These are phyloP conservation scores for Helminthosporium solani DNA, from an alignment of 2,329 filamentous ascomycete genomes.

Conservation along the genomic window DNA sequence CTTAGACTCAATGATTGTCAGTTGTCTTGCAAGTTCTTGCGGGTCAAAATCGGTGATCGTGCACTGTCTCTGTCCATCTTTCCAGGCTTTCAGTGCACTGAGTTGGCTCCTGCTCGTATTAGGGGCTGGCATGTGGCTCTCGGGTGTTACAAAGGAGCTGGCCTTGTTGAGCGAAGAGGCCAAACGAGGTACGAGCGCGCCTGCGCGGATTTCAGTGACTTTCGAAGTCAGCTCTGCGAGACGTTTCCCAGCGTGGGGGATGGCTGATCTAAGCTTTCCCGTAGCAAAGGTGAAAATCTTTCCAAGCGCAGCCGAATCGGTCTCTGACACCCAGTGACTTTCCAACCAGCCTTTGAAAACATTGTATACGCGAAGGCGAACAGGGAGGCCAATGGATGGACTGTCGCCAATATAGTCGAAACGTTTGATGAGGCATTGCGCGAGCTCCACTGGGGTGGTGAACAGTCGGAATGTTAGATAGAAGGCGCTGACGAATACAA, in stretches of 20 bases:
- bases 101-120: slow-evolving; percentile 75
- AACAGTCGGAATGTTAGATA: slow-evolving; percentile 96
- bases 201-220: slow-evolving; percentile 67
- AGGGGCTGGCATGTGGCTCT: slow-evolving; percentile 69
- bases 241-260: slow-evolving; percentile 78
- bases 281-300: slow-evolving; percentile 80
- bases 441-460: slow-evolving; percentile 75
- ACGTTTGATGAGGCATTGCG: slow-evolving; percentile 79
- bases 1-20: slow-evolving; percentile 87
- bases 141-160: slow-evolving; percentile 69
- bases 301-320: slow-evolving; percentile 72
- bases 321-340: slow-evolving; percentile 85
- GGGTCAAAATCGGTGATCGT: slow-evolving; percentile 89
- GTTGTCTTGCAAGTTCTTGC: slow-evolving; percentile 83
- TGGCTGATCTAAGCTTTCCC: slow-evolving; percentile 63
- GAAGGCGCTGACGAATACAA: slow-evolving; percentile 89
- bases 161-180: slow-evolving; percentile 88
- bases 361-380: slow-evolving; percentile 90
- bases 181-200: slow-evolving; percentile 76
- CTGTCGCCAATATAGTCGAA: slow-evolving; percentile 89
- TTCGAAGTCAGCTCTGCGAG: slow-evolving; percentile 77
- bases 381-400: slow-evolving; percentile 71
- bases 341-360: slow-evolving; percentile 97
- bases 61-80: slow-evolving; percentile 66
- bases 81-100: slow-evolving; percentile 70